These are phyloP conservation scores for Globisporangium carolinianum DNA, from an alignment of 352 stramenopile species.

Conservation along the genomic window DNA sequence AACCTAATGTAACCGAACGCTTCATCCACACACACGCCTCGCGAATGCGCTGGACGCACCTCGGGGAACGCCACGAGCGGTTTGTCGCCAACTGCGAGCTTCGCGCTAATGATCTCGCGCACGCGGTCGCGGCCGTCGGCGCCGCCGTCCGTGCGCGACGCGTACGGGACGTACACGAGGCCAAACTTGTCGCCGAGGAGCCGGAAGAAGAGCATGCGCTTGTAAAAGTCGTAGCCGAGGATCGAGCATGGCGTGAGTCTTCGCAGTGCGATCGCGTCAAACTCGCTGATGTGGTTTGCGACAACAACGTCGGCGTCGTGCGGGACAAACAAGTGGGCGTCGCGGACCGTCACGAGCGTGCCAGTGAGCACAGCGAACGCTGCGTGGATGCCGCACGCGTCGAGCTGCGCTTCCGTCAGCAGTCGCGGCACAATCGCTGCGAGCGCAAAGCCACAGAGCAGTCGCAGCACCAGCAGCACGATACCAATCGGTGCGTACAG, in stretches of 20 bases:
- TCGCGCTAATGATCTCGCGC: slow-evolving; percentile 57
- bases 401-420: slow-evolving; percentile 40
- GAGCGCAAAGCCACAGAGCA: slow-evolving; percentile 27
- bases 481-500: slow-evolving; percentile 55
- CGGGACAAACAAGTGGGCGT: slow-evolving; percentile 28
- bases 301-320: slow-evolving; percentile 38
- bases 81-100: slow-evolving; percentile 39
- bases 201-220: slow-evolving; percentile 68
- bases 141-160: slow-evolving; percentile 50
- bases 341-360: slow-evolving; percentile 33
- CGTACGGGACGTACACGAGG: slow-evolving; percentile 62
- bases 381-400: slow-evolving; percentile 28
- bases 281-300: slow-evolving; percentile 75
- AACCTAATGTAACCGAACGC: too few species aligned
- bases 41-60: slow-evolving; percentile 11
- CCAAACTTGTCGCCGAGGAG: slow-evolving; percentile 54
- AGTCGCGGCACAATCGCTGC: slow-evolving; percentile 36
- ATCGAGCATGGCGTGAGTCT: slow-evolving; percentile 40
- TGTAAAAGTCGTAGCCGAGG: slow-evolving; percentile 81
- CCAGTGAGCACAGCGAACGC: slow-evolving; percentile 37
- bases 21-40: too few species aligned
- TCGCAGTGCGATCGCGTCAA: slow-evolving; percentile 48
- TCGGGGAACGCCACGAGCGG: slow-evolving; percentile 55
- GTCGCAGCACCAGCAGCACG: slow-evolving; percentile 35
- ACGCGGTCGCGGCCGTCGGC: slow-evolving; percentile 38